Base-by-base conservation (phyloP, 1,284 basidiomycete genomes). In the Microbotryum violaceum region DNA sequence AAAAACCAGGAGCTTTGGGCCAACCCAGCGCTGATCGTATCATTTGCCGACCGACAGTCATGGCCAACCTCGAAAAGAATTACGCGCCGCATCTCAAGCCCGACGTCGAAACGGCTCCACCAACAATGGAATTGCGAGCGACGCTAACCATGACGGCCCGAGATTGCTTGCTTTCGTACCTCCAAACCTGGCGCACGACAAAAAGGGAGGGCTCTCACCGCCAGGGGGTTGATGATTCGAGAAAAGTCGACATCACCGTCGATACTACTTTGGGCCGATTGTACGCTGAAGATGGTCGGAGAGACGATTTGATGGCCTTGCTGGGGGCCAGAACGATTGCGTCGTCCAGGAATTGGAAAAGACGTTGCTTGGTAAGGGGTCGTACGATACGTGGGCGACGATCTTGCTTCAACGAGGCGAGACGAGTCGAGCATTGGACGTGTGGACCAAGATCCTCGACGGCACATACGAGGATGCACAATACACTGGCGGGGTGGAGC, bases 61-160 rank as follows among this genome's bases (percentile, higher is more conserved):
- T 82, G 76, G 81, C 79, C 73, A 89, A 90, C 82, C 78, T 91
- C 88, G 88, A 89, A 80, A 82, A 82, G 79, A 91, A 91, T 74
- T 91, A 91, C 75, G 88, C 88, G 54, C 89, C 88, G 23, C 85
- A 90, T 76, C 80, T 91, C 68, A 76, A 83, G 50, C 86, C 88
- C 20, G 81, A 85, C 68, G 87, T 86, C 14, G 81, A 81, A 33
- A 78, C 80, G 29, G 85, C 88, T 6, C 81, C 83, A 18, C 79
- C 85, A 3, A 83, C 87, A 1, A 79, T 82, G 20, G 85, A 86
- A 70, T 78, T 91, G 55, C 79, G 81, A 53, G 80, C 79, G 58
- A 80, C 83, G 59, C 75, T 90, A 33, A 77, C 77, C 51, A 76
- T 76, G 60, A 81, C 83, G 12, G 86, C 88, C 4, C 75, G 78